phyloP scores from a whole-genome alignment of 805 yeast genomes.

The Nakazawaea siamensis region DNA sequence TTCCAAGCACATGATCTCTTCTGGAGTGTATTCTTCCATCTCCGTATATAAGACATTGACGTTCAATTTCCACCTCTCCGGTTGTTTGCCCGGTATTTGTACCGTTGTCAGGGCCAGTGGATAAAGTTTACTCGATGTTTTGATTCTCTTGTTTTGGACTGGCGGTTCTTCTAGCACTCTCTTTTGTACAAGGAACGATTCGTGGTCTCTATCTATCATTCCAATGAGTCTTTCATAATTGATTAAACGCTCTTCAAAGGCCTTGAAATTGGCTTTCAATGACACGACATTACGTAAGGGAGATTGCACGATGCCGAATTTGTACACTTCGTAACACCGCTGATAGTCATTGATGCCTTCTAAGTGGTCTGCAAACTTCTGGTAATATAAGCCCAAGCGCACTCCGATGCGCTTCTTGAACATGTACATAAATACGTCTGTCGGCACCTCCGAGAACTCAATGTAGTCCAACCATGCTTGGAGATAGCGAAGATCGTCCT shows the following conservation, averaged over 20 bases:
- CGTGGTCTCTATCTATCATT: constrained; percentile 10
- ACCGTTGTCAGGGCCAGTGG: constrained; percentile 27
- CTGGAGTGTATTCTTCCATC: constrained; percentile 48
- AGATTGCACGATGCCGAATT: constrained; percentile 43
- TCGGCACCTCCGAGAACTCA: constrained; percentile 57
- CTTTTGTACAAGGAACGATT: too few species aligned
- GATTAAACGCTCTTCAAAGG: constrained; percentile 33
- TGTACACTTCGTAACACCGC: constrained; percentile 55
- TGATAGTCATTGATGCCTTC: constrained; percentile 38
- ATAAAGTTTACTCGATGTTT: constrained; percentile 1
- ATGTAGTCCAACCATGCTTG: constrained; percentile 78
- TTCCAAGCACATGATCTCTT: constrained; percentile 53
- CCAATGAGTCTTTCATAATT: constrained; percentile 13
- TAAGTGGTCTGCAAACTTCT: constrained; percentile 60
- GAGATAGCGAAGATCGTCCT: constrained; percentile 76
- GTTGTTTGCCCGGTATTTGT: constrained; percentile 46
- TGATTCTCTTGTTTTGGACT: too few species aligned
- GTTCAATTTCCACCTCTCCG: constrained; percentile 54
- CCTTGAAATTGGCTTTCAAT: constrained; percentile 31
- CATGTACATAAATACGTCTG: constrained; percentile 64
- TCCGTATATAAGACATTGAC: constrained; percentile 45
- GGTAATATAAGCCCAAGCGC: constrained; percentile 64
- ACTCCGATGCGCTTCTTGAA: constrained; percentile 65
- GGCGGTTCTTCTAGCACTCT: too few species aligned
- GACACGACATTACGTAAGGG: constrained; percentile 58